A percentile compares a stretch with the other conserved stretches of the same genome.
Conservation (phyloP, 306 rosid species). For the Arachis hypogaea region DNA sequence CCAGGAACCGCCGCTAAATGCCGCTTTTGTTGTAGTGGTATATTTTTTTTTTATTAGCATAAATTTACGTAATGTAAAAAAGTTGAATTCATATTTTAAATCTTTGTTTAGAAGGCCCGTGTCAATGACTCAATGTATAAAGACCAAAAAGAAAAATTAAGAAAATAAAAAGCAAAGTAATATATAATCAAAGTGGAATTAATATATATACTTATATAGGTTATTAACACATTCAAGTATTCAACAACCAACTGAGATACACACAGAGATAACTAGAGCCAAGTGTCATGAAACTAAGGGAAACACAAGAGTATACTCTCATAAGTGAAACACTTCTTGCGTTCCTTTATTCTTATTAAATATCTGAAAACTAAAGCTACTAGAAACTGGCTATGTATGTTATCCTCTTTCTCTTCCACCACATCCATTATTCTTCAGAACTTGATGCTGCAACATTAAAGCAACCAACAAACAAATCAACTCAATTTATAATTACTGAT, state of each 20-base stretch:
- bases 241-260: neutral
- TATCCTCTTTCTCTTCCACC: neutral
- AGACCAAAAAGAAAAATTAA: too few species aligned
- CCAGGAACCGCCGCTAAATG: too few species aligned
- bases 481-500: neutral
- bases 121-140: too few species aligned
- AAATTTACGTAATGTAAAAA: too few species aligned
- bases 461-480: neutral
- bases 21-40: too few species aligned
- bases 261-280: neutral
- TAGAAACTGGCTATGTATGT: neutral
- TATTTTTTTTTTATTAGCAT: too few species aligned
- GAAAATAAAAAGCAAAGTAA: too few species aligned
- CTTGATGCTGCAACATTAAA: constrained; percentile 32
- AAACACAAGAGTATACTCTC: constrained; percentile 21
- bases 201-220: too few species aligned
- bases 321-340: constrained; percentile 25
- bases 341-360: constrained; percentile 14
- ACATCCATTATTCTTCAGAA: constrained; percentile 21
- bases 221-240: neutral
- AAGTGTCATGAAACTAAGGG: neutral
- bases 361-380: neutral
- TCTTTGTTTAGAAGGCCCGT: too few species aligned
- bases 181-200: too few species aligned
- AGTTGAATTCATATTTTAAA: too few species aligned